These are phyloP conservation scores for Penicillium steckii DNA, from an alignment of 495 filamentous ascomycete species.

Conservation along the genomic window DNA sequence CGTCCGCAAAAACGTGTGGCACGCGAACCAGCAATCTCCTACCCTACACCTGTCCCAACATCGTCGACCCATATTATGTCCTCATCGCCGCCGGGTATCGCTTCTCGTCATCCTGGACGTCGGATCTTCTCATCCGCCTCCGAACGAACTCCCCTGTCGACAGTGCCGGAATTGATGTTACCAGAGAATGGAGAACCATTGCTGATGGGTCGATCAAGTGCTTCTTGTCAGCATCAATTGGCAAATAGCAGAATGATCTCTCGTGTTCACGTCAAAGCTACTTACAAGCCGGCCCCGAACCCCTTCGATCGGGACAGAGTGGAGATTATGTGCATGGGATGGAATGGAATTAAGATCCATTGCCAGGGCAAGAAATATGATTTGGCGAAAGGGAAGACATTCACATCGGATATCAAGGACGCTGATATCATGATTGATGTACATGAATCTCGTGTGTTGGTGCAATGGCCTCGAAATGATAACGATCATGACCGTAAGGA, in stretches of 20 bases:
- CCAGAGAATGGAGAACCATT: slow-evolving; percentile 78
- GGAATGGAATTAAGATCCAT: slow-evolving; percentile 94
- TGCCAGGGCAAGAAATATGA: slow-evolving; percentile 88
- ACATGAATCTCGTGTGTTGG: slow-evolving; percentile 82
- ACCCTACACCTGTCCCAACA: slow-evolving; percentile 90
- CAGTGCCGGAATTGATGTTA: slow-evolving; percentile 76
- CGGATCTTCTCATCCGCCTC: slow-evolving; percentile 68
- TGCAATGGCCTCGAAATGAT: slow-evolving; percentile 77
- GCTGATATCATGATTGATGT: slow-evolving; percentile 96
- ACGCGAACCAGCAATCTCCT: slow-evolving; percentile 49
- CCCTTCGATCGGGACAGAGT: slow-evolving; percentile 66
- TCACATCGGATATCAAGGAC: slow-evolving; percentile 84
- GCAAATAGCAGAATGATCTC: slow-evolving; percentile 90
- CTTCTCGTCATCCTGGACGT: slow-evolving; percentile 33
- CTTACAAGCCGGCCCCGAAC: slow-evolving; percentile 68
- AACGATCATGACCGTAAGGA: slow-evolving; percentile 49
- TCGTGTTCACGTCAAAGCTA: slow-evolving; percentile 85
- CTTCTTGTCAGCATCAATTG: slow-evolving; percentile 86
- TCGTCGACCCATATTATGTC: slow-evolving; percentile 90
- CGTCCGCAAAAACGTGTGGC: slow-evolving; percentile 69
- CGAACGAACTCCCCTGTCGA: slow-evolving; percentile 81
- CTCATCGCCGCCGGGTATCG: slow-evolving; percentile 72
- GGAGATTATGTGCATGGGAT: slow-evolving; percentile 85
- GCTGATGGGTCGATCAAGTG: slow-evolving; percentile 88
- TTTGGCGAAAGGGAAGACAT: slow-evolving; percentile 82